phyloP scores from a whole-genome alignment of 78 protist genomes.

The Cavenderia fasciculata region DNA sequence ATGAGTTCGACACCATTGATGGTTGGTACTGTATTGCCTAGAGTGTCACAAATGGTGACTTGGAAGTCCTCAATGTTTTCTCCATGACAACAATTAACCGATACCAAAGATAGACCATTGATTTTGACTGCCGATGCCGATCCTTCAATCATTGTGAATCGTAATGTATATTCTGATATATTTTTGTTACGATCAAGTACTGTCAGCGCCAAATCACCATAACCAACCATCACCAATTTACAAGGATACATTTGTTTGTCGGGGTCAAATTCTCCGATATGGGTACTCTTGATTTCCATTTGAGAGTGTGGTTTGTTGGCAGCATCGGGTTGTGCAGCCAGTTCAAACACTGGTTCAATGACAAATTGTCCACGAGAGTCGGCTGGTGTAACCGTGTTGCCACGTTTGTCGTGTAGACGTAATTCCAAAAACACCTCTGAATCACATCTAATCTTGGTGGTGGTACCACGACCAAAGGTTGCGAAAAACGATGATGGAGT shows the following conservation, averaged over 20 bases:
- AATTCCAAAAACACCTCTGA: constrained; percentile 36
- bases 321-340: background rate
- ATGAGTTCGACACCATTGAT: constrained; percentile 44
- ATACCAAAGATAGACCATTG: background rate
- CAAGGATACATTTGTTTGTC: constrained; percentile 43
- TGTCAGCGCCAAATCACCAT: constrained; percentile 12
- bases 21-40: constrained; percentile 18
- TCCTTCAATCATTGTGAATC: constrained; percentile 36
- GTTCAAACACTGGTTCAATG: constrained; percentile 49
- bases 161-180: constrained; percentile 2
- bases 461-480: background rate
- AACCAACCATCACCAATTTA: constrained; percentile 24
- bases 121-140: constrained; percentile 26
- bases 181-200: constrained; percentile 4
- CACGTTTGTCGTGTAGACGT: constrained; percentile 3
- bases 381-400: constrained; percentile 23
- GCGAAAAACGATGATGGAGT: constrained; percentile 38
- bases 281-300: background rate
- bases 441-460: constrained; percentile 29
- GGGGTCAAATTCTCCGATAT: background rate
- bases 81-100: constrained; percentile 22
- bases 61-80: constrained; percentile 34
- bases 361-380: background rate
- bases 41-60: constrained; percentile 43
- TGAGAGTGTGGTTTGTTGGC: background rate